Percentiles rank a stretch among this genome's conserved stretches.
phyloP scores from a whole-genome alignment of 768 basidiomycete genomes.

The Serendipita indica region DNA sequence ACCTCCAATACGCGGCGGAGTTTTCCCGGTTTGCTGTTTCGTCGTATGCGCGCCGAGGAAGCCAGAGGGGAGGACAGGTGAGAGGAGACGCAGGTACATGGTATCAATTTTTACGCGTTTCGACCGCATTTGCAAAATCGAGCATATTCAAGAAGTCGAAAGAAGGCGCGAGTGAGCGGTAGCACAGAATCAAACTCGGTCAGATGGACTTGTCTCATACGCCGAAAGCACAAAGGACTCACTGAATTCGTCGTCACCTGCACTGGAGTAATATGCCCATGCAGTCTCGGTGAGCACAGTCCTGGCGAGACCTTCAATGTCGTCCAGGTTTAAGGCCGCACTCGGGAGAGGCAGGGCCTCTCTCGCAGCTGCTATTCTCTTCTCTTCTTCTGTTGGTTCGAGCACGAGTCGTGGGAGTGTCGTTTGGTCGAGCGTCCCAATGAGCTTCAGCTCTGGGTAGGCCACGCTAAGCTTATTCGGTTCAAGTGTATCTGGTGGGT shows the following conservation, averaged over 20 bases:
- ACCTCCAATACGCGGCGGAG: slow-evolving; percentile 55
- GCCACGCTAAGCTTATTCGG: too few relatives aligned
- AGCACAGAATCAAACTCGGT: too few relatives aligned
- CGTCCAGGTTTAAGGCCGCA: slow-evolving; percentile 20
- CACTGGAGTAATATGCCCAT: slow-evolving; percentile 71
- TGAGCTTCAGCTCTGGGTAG: not conserved
- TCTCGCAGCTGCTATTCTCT: slow-evolving; percentile 19
- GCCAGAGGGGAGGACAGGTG: too few relatives aligned
- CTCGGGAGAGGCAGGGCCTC: slow-evolving; percentile 17
- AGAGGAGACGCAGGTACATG: too few relatives aligned
- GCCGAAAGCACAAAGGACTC: too few relatives aligned
- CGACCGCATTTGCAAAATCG: too few relatives aligned
- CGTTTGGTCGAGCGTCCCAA: slow-evolving; percentile 20
- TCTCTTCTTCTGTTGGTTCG: slow-evolving; percentile 20
- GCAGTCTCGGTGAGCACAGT: slow-evolving; percentile 60
- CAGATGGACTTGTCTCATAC: too few relatives aligned
- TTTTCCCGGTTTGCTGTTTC: slow-evolving; percentile 53
- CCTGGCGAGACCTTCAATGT: slow-evolving; percentile 38
- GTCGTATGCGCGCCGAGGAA: too few relatives aligned
- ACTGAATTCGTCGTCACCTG: slow-evolving; percentile 76
- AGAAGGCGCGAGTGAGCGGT: too few relatives aligned
- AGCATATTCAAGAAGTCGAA: too few relatives aligned
- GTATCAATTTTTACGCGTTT: too few relatives aligned
- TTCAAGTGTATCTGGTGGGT: not conserved
- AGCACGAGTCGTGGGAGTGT: slow-evolving; percentile 16